These are phyloP conservation scores for Quercus tomentella DNA, from an alignment of 331 rosid species.

Conservation along the genomic window DNA sequence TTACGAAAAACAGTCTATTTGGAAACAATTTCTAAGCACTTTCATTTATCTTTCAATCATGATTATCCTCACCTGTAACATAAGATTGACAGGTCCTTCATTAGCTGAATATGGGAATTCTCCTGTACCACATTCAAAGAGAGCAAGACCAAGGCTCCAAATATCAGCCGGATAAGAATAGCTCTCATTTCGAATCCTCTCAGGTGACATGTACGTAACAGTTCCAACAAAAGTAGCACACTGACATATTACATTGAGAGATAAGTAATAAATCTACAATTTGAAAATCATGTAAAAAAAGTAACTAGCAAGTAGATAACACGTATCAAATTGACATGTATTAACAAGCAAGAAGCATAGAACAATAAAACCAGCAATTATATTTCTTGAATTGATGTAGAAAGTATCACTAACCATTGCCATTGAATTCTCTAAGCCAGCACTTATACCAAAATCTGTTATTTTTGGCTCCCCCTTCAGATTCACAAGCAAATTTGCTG, in stretches of 20 bases:
- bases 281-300: background rate
- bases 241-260: constrained; percentile 37
- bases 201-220: constrained; percentile 95
- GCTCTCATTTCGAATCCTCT: constrained; percentile 86
- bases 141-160: constrained; percentile 99
- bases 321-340: background rate
- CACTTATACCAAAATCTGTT: constrained; percentile 96
- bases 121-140: constrained; percentile 95
- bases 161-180: constrained; percentile 98
- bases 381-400: background rate
- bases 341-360: background rate
- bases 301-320: background rate
- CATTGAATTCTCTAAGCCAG: constrained; percentile 95
- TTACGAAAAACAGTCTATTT: background rate
- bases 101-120: constrained; percentile 93
- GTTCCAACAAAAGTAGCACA: constrained; percentile 98
- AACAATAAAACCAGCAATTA: background rate
- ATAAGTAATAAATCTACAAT: background rate
- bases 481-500: constrained; percentile 88
- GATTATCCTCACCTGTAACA: constrained; percentile 74
- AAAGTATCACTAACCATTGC: constrained; percentile 70
- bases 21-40: background rate
- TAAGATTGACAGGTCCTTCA: constrained; percentile 94
- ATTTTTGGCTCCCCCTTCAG: constrained; percentile 96
- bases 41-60: background rate